Evolutionary conservation across 495 filamentous ascomycete genomes (phyloP), one percentile per base, ranked within the genome.

Genomic region (Penicillium parvum): DNA sequence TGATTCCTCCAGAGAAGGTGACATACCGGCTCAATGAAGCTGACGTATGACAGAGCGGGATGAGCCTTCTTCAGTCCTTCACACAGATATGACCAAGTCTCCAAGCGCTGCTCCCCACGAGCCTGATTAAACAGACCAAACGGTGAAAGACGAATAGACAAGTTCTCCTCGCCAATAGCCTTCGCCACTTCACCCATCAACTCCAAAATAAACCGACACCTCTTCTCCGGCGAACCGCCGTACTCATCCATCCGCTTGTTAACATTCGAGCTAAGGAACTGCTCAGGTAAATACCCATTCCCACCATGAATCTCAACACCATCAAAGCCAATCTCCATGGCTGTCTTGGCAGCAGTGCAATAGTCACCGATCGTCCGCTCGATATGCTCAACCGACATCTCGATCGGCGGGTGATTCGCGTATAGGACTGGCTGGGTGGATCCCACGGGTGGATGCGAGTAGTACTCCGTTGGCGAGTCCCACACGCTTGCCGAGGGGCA

Each of bases 321-420:
- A 47, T 81, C 76, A 46, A 78, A 78, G 8, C 83, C 85, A 28
- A 82, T 83, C 41, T 69, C 68, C 7, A 84, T 68, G 3, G 82
- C 82, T 21, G 74, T 76, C 54, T 67, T 61, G 0, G 84, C 79
- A 9, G 82, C 84, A 5, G 60, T 42, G 10, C 72, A 79, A 49
- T 82, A 86, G 21, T 64, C 56, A 47, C 55, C 15, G 55, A 77
- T 19, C 52, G 58, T 36, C 19, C 57, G 44, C 46, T 66, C 45
- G 48, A 78, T 74, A 20, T 75, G 66, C 10, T 63, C 54, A 32
- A 68, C 55, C 7, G 61, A 70, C 45, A 78, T 49, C 32, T 70
- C 71, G 16, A 62, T 54, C 1, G 75, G 75, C n/a, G 68, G 71
- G 32, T 62, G 60, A 32, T 69, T 62, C 9, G 50, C 62, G 50